Base-by-base conservation (phyloP, 1,139 yeast species). In the Saccharomyces hybrid region DNA sequence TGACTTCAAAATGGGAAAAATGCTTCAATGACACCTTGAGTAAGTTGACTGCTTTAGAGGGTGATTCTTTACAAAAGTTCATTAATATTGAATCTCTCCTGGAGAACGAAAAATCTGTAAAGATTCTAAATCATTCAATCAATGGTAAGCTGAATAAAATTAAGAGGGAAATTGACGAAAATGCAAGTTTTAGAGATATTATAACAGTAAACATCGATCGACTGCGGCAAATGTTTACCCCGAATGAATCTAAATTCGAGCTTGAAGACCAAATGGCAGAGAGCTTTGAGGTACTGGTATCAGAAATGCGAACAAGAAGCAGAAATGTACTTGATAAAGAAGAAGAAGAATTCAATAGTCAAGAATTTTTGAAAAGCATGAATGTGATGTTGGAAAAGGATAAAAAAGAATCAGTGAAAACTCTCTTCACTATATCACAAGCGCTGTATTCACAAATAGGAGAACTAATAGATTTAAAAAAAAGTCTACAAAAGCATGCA, bases 1-100 rank as follows among this genome's bases (percentile, higher is more conserved):
- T 81, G 47, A 73, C 76, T 32, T 67, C 71, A 27, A 63, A 69
- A 8, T 86, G 93, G 93, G 60, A 59, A 16, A 65, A 63, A 0
- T 73, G 78, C 54, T 83, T 71, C 58, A 62, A 69, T 1, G 51
- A 57, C 13, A 52, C 61, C 14, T 55, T 68, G 27, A 46, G 48
- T 19, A 69, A 68, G 5, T 67, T 85, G 34, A 65, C 70, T 47
- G 69, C 70, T 7, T 71, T 83, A 25, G 73, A 78, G 0, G 65
- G 62, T 16, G 65, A 48, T 3, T 60, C 65, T 1, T 53, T 71
- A 34, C 63, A 75, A 2, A 64, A 66, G 2, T 64, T 74, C 46
- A 57, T 77, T 2, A 59, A 70, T 52, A 58, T 59, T 13, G 53
- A 56, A 2, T 63, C 66, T 7, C 54, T 76, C 32, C 60, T 65